These are phyloP conservation scores for Bryopsis sp. DNA, from an alignment of 139 green algal species.

Conservation along the genomic window DNA sequence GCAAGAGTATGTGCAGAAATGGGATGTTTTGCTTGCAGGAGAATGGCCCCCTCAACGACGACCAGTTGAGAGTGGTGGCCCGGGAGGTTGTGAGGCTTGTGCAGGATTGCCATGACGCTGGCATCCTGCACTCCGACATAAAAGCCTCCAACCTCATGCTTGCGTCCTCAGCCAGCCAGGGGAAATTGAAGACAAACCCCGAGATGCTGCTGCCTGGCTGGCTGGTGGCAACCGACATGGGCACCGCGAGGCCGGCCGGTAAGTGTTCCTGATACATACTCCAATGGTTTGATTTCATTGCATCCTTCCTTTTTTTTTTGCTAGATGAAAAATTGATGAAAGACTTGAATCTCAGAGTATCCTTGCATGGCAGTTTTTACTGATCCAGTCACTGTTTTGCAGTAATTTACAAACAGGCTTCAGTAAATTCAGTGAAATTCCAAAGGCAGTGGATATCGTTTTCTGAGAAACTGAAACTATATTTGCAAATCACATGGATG, in stretches of 20 bases:
- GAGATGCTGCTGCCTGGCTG: background rate
- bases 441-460: no score
- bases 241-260: background rate
- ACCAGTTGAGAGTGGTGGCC: background rate
- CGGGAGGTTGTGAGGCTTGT: background rate
- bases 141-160: background rate
- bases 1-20: no score
- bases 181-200: background rate
- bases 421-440: no score
- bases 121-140: background rate
- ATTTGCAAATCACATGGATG: no score
- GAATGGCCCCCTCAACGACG: background rate
- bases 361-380: no score
- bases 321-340: no score
- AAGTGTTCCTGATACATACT: background rate
- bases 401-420: no score
- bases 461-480: no score
- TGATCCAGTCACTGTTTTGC: no score
- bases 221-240: background rate
- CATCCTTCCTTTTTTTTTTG: no score
- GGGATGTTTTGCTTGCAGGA: background rate
- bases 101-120: background rate
- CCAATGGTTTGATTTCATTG: no score
- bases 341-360: no score
- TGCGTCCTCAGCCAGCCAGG: background rate